Evolutionary conservation across 2,329 filamentous ascomycete species (phyloP), one percentile per base, ranked within the genome.

Genomic region (Phyllachora maydis): DNA sequence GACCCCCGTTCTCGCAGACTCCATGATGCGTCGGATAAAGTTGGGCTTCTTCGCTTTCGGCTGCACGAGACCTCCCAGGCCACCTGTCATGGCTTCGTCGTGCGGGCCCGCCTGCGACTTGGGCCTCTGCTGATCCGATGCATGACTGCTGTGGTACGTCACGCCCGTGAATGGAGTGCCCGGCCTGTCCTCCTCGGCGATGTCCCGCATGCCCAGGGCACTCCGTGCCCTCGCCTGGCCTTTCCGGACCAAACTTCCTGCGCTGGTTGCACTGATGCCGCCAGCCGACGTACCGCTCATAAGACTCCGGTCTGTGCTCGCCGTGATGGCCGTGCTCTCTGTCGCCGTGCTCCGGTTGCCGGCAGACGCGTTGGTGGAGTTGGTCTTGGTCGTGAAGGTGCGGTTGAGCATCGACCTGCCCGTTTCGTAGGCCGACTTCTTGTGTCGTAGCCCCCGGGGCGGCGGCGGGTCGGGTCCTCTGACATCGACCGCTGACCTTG

Each of bases 251-350:
- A 90, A 67, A 47, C 85, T 95, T 25, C 83, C 88, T 10, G 88
- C 88, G 47, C 88, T 95, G 10, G 88, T 95, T 23, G 82, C 78
- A 44, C 85, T 95, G 47, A 93, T 81, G 8, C 65, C 85, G 23
- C 83, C 72, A 1, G 88, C 88, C 25, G 88, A 95, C 24, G 67
- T 62, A 3, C 85, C 88, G 43, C 85, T 95, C 85, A 93, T 93
- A 20, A 98, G 47, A 38, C 79, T 95, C 36, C 74, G 68, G 35
- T 73, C 70, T n/a, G n/a, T n/a, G n/a, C n/a, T n/a, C n/a, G n/a
- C n/a, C n/a, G n/a, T n/a, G n/a, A n/a, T n/a, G n/a, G n/a, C n/a
- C n/a, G n/a, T n/a, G n/a, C n/a, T n/a, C n/a, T n/a, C n/a, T n/a
- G n/a, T n/a, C n/a, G n/a, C n/a, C 10, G 81, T 93, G 42, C 68